Base-by-base conservation (phyloP, 805 yeast species). In the Myxozyma kluyveri region DNA sequence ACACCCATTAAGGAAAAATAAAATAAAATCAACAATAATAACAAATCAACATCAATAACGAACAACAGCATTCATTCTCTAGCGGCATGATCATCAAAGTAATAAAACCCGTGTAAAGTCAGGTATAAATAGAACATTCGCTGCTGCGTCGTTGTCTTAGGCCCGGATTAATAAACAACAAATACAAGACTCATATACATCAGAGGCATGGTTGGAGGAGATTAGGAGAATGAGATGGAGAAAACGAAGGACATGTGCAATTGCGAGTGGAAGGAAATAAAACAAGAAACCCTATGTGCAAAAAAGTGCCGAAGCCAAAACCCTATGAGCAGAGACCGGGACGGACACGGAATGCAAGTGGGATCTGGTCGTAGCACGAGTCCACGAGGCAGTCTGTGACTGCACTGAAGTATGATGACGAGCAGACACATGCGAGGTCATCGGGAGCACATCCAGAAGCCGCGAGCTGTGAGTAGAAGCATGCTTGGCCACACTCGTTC, bases 381-480 rank as follows among this genome's bases (percentile, higher is more conserved):
- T 56, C 60, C 19, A 56, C 60, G 21, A 56, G 40, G 41, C 60
- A 56, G 47, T 56, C 60, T 2, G 60, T 56, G 43, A 56, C 60
- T n/a, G 60, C 60, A 47, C 50, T 52, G 59, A 56, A 56, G 41
- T 56, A 56, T 7, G 58, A 46, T 17, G 60, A 43, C 35, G 60
- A 56, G 47, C 60, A 56, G 14, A 56, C 38, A 39, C 60, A 56
- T 14, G 38, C 38, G 36, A 53, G 36, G 45, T 56, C 60, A 9
- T 43, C 48, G 3, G 60, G 49, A 19, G 29, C 35, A 50, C 60
- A 56, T 21, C 58, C 60, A n/a, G 50, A 54, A 4, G 31, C 47
- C 2, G 27, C n/a, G 10, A 56, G 52, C 47, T 49, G 54, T 6
- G 60, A 45, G 44, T 56, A 56, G 45, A 56, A 56, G 45, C 60